phyloP scores from a whole-genome alignment of 108 stramenopile genomes.

The Pseudonitzschia multiseries region DNA sequence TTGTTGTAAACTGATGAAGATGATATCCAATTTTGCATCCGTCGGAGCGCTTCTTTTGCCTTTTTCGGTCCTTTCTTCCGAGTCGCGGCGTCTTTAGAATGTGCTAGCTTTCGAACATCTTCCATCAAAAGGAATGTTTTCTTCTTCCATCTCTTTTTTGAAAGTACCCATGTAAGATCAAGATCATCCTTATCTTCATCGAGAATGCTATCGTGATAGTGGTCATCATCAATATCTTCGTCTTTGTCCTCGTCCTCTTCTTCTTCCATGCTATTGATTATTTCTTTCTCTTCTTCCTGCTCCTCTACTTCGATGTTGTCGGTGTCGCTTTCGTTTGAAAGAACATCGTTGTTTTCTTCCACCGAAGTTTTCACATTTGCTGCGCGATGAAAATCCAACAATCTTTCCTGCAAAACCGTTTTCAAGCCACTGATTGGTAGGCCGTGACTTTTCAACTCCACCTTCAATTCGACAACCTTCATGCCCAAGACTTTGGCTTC shows the following conservation, averaged over 20 bases:
- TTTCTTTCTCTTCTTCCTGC: too few relatives aligned
- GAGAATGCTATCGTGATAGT: neutral
- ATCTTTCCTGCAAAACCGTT: conserved; percentile 10
- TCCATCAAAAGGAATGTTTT: conserved; percentile 38
- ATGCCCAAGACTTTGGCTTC: neutral
- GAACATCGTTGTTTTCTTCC: neutral
- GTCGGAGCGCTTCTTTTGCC: conserved; percentile 28
- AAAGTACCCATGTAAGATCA: neutral
- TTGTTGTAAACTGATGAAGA: neutral
- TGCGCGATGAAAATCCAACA: neutral
- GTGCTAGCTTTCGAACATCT: conserved; percentile 32
- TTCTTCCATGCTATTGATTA: neutral
- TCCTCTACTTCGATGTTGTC: neutral
- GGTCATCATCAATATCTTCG: neutral
- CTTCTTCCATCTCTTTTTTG: conserved; percentile 40
- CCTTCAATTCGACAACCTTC: conserved; percentile 5
- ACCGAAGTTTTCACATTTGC: neutral
- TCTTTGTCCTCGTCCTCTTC: neutral
- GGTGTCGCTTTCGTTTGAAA: neutral
- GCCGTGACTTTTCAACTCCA: neutral
- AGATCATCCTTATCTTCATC: neutral
- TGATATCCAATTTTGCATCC: conserved; percentile 18
- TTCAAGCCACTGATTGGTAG: neutral
- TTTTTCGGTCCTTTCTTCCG: conserved; percentile 9
- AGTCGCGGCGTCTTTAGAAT: conserved; percentile 21